Base-by-base conservation (phyloP, 75 land plant genomes). In the Adiantum capillusveneris region DNA sequence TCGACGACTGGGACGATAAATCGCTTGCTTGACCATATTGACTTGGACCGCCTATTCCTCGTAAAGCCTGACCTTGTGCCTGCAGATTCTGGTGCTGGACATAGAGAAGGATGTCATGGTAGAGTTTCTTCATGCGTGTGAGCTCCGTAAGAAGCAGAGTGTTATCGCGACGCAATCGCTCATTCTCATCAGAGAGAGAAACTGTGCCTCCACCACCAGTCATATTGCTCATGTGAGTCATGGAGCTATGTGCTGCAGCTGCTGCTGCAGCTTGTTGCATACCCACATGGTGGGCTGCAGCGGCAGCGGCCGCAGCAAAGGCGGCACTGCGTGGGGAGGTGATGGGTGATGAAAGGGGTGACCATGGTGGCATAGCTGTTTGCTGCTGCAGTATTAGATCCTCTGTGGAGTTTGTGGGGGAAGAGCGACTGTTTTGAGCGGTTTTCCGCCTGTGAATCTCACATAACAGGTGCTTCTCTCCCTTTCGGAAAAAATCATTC, bases 101-200 rank as follows among this genome's bases (percentile, higher is more conserved):
- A 26, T 41, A 62, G 52, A 62, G 53, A 17, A 62, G 31, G 29
- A 83, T 71, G 36, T 83, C 78, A 53, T 69, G 57, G 63, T 77
- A 82, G 27, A 86, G 53, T 11, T 70, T 69, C 58, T 67, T 68
- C 75, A 91, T 62, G 58, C 81, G 85, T 13, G 65, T 53, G 11
- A 91, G 64, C 72, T 91, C 97, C 2, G 79, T 65, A 17, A 65
- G 65, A 41, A 87, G 76, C 37, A 71, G 61, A 58, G 30, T 22
- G 73, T 91, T 91, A 66, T 87, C 88, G 30, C 51, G 71, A 51
- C 73, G 60, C 29, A 91, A 71, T 65, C 79, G 50, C 67, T 87
- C 88, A 58, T 87, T 91, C 76, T 91, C 97, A 25, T 82, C 94
- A 34, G 37, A 34, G 9, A 34, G 37, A 9, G 37, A 34, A 3